phyloP scores from a whole-genome alignment of 768 basidiomycete genomes.

The Podaxis mareebaensis region DNA sequence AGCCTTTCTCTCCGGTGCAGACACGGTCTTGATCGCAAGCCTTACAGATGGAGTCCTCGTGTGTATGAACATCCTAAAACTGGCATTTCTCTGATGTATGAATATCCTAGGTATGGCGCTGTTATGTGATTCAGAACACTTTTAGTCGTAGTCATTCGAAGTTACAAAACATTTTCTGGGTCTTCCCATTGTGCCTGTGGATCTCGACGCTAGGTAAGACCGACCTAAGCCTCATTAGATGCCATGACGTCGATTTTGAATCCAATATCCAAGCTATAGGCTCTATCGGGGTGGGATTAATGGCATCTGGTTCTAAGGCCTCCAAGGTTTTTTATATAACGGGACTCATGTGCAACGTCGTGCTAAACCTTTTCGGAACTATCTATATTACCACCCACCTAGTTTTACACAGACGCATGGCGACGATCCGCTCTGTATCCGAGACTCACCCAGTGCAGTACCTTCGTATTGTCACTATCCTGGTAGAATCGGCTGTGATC shows the following conservation, averaged over 20 bases:
- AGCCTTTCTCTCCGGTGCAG: neutral
- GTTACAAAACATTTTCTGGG: neutral
- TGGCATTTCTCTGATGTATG: neutral
- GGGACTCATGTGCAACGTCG: neutral
- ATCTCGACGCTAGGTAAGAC: neutral
- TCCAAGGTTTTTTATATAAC: no score
- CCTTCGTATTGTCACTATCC: neutral
- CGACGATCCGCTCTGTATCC: neutral
- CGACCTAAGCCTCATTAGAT: neutral
- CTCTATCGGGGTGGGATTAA: neutral
- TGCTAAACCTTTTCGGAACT: neutral
- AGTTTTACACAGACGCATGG: neutral
- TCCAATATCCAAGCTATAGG: neutral
- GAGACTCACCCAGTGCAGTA: neutral
- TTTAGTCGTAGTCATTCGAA: neutral
- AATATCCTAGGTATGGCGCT: neutral
- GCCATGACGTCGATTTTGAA: neutral
- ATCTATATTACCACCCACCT: conserved; percentile 1
- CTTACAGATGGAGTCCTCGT: neutral
- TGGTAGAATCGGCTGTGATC: neutral
- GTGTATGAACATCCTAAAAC: neutral
- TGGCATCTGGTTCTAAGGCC: neutral
- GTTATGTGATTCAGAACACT: neutral
- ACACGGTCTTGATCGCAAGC: neutral
- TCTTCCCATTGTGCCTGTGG: neutral